Base-by-base conservation (phyloP, 441 rosid species). In the Eugenia klotzschiana region DNA sequence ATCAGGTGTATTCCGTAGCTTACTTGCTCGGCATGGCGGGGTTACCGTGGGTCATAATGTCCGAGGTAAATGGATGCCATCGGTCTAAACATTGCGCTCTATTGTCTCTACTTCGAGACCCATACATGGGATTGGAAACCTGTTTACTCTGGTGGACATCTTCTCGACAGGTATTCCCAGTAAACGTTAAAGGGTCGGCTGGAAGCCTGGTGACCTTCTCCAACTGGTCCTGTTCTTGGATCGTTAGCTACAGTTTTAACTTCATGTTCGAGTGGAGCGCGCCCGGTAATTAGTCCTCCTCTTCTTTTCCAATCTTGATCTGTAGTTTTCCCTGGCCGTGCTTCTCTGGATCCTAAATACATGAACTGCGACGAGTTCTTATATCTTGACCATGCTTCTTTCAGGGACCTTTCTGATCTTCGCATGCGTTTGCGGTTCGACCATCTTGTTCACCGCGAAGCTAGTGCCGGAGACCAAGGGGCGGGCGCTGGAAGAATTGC, bases 381-480 rank as follows among this genome's bases (percentile, higher is more conserved):
- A 64, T 64, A 43, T 37, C 46, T 33, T 33, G 77, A 20, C 46
- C 5, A 9, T 37, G 46, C 8, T 64, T 13, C 25, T 64, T 64
- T 64, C 77, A 64, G 77, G 77, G 33, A 64, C 77, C 46, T 33
- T 64, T 64, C 8, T 64, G 77, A 64, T 64, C 77, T 64, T 64
- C 8, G 77, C 46, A 2, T 18, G 77, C 77, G 33, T 64, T 64
- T 64, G 77, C 25, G 12, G 77, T 33, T 64, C 33, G 22, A 33
- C 77, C 3, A 20, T 64, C 77, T 33, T 64, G 18, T 64, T 64
- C 41, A 64, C 77, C 9, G 46, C 46, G 0, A 64, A 20, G 46
- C 46, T 64, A 37, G 77, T 93, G n/a, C 96, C 94, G 2, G 98
- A 95, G 87, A 95, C 94, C 5, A 94, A 93, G 86, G 96, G 95